phyloP scores from a whole-genome alignment of 225 moss, liverwort and hornwort species.

The Rhytidiadelphus loreus region DNA sequence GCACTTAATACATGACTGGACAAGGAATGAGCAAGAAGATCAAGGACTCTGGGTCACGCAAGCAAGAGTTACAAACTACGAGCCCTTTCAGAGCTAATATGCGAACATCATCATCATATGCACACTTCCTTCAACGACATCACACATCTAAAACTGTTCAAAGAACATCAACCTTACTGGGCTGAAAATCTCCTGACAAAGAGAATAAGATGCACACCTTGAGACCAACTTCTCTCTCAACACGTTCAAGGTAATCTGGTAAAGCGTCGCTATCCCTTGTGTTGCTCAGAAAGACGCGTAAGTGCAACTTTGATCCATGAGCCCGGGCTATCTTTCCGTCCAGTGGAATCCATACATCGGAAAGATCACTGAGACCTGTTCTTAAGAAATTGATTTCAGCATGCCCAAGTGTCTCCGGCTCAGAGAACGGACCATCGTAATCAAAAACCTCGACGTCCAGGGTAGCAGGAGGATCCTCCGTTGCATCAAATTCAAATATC shows the following conservation, averaged over 20 bases:
- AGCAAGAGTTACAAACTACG: background rate
- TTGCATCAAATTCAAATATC: conserved; percentile 79
- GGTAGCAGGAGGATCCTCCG: conserved; percentile 76
- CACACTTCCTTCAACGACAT: background rate
- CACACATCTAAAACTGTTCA: background rate
- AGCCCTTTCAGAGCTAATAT: background rate
- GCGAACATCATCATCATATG: background rate
- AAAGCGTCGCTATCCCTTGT: conserved; percentile 33
- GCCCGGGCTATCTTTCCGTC: conserved; percentile 45
- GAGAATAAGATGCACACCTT: conserved; percentile 38
- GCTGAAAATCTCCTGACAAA: background rate
- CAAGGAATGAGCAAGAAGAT: background rate
- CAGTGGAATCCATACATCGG: conserved; percentile 66
- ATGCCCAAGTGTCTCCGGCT: conserved; percentile 63
- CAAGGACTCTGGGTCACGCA: background rate
- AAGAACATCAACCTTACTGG: background rate
- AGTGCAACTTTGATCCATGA: conserved; percentile 56
- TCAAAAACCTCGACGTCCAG: conserved; percentile 75
- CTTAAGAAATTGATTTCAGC: conserved; percentile 62
- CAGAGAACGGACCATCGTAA: conserved; percentile 74
- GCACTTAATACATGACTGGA: background rate
- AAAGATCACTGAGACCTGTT: conserved; percentile 23
- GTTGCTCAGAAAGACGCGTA: conserved; percentile 54
- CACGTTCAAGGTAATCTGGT: conserved; percentile 51
- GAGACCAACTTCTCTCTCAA: conserved; percentile 64